These are phyloP conservation scores for Aspergillus phoenicis DNA, from an alignment of 2,329 filamentous ascomycete genomes.

Conservation along the genomic window DNA sequence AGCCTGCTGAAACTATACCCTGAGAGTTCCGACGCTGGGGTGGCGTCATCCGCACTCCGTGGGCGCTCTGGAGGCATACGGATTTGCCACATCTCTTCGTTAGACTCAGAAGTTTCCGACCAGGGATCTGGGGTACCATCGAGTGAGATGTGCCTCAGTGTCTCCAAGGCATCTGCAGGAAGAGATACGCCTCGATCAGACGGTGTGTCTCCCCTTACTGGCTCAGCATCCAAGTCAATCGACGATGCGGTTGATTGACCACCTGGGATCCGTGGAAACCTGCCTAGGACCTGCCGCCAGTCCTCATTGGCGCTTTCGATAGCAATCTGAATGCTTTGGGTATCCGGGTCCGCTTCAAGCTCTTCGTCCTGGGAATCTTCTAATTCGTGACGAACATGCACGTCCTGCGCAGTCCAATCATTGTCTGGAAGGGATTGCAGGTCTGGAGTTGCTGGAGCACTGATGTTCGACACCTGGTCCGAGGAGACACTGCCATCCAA, in stretches of 20 bases:
- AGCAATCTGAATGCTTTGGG: constrained; percentile 38
- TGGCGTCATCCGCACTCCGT: constrained; percentile 47
- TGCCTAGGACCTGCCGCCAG: constrained; percentile 59
- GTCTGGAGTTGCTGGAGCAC: constrained; percentile 81
- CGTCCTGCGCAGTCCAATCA: constrained; percentile 59
- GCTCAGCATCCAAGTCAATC: constrained; percentile 21
- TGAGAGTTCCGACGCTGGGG: constrained; percentile 59
- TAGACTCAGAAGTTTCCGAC: constrained; percentile 49
- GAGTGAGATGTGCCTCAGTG: constrained; percentile 72
- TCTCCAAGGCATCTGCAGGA: constrained; percentile 77
- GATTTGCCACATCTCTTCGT: constrained; percentile 66
- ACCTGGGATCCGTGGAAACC: constrained; percentile 43
- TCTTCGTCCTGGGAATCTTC: constrained; percentile 32
- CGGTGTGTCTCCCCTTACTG: constrained; percentile 31
- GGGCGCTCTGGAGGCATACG: constrained; percentile 54
- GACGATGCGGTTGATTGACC: constrained; percentile 24
- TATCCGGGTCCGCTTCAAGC: constrained; percentile 29
- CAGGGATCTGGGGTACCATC: constrained; percentile 47
- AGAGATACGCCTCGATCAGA: constrained; percentile 65
- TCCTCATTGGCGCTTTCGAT: constrained; percentile 50
- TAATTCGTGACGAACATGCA: constrained; percentile 39
- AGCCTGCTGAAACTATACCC: constrained; percentile 75
- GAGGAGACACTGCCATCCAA: constrained; percentile 86
- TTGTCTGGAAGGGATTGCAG: constrained; percentile 60
- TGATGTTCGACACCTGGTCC: constrained; percentile 81